Evolutionary conservation across 2,329 filamentous ascomycete genomes (phyloP).

Genomic region (Fusarium poae): DNA sequence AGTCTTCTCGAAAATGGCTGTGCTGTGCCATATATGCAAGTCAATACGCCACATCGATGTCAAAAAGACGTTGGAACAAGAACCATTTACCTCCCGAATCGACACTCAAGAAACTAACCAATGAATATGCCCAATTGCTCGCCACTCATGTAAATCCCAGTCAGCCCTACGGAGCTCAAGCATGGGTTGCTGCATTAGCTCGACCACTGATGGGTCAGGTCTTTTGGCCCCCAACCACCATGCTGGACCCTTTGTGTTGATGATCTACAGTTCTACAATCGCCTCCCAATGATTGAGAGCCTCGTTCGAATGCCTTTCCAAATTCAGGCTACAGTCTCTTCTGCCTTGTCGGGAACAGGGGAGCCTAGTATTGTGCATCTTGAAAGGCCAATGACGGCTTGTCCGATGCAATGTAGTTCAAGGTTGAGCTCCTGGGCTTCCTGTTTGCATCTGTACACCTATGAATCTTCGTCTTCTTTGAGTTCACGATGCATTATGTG

Average conservation of each 20-base stretch:
- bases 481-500: slow-evolving; percentile 23
- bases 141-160: slow-evolving; percentile 35
- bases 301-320: slow-evolving; percentile 40
- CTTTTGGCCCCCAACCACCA: slow-evolving; percentile 44
- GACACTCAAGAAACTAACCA: slow-evolving; percentile 13
- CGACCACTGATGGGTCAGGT: slow-evolving; percentile 43
- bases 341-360: slow-evolving; percentile 43
- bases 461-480: slow-evolving; percentile 9
- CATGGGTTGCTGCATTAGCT: slow-evolving; percentile 45
- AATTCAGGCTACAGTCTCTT: slow-evolving; percentile 45
- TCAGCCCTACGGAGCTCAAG: slow-evolving; percentile 46
- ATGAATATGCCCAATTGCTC: slow-evolving; percentile 25
- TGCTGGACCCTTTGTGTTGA: slow-evolving; percentile 30
- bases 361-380: slow-evolving; percentile 43
- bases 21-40: slow-evolving; percentile 8
- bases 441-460: slow-evolving; percentile 6
- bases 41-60: slow-evolving; percentile 22
- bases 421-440: slow-evolving; percentile 1
- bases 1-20: slow-evolving; percentile 21
- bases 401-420: slow-evolving; percentile 20
- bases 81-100: slow-evolving; percentile 14
- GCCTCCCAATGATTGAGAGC: slow-evolving; percentile 35
- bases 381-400: slow-evolving; percentile 37
- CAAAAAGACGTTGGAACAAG: slow-evolving; percentile 20
- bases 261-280: slow-evolving; percentile 39